Conservation (phyloP, 257 asterid genomes). For the Verbascum thapsus region DNA sequence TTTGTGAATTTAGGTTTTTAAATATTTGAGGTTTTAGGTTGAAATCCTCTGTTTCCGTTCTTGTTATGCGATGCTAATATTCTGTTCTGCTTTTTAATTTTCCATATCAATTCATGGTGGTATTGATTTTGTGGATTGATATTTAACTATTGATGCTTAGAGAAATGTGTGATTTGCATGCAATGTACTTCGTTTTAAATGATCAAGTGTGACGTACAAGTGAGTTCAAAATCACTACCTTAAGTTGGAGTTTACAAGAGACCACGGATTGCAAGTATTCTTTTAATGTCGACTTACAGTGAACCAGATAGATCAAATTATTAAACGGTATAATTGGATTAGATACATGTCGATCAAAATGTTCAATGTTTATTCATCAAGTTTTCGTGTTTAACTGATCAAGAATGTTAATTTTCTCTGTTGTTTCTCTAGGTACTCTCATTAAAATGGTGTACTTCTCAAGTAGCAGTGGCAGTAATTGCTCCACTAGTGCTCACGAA, state of each 20-base stretch:
- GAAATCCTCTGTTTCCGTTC: neutral
- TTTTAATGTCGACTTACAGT: slow-evolving; percentile 9
- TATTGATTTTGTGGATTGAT: slow-evolving; percentile 1
- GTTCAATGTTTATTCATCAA: slow-evolving; percentile 5
- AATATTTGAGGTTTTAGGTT: neutral
- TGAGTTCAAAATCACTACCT: neutral
- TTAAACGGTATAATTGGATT: slow-evolving; percentile 16
- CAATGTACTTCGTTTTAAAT: slow-evolving; percentile 9
- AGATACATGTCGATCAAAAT: neutral
- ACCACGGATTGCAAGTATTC: neutral
- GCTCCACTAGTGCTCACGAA: slow-evolving; percentile 26
- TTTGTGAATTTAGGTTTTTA: neutral
- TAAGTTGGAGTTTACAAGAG: neutral
- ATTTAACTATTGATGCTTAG: neutral
- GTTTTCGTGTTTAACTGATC: slow-evolving; percentile 11
- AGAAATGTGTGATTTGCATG: neutral
- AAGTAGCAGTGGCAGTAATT: slow-evolving; percentile 30
- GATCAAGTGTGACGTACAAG: slow-evolving; percentile 17
- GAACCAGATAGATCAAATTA: neutral
- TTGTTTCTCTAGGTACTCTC: slow-evolving; percentile 61
- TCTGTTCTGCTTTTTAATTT: neutral
- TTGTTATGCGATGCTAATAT: no score
- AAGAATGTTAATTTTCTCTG: slow-evolving; percentile 17
- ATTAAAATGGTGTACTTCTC: slow-evolving; percentile 78
- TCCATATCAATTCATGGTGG: neutral